A percentile compares a stretch with the other conserved stretches of the same genome.
phyloP scores from a whole-genome alignment of 495 filamentous ascomycete species.

The Neurospora tetrasperma region DNA sequence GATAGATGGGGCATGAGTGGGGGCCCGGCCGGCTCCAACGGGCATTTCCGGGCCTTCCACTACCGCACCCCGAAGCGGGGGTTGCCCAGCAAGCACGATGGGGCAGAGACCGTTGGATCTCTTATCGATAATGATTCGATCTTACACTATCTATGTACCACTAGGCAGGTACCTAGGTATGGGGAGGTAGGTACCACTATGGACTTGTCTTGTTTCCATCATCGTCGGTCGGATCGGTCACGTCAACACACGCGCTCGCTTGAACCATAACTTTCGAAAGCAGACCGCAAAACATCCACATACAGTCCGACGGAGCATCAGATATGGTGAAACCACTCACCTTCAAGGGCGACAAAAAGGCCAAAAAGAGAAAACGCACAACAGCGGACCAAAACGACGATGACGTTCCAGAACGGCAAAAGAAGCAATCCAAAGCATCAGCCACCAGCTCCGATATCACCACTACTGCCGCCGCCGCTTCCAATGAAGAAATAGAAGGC shows the following conservation, averaged over 20 bases:
- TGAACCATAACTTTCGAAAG: background rate
- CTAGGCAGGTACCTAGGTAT: no score
- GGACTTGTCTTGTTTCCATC: background rate
- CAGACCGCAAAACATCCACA: background rate
- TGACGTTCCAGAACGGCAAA: conserved; percentile 13
- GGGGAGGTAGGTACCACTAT: background rate
- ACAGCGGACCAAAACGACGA: conserved; percentile 32
- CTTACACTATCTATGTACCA: background rate
- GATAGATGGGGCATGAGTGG: background rate
- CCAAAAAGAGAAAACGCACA: conserved; percentile 76
- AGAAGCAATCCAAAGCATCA: conserved; percentile 3
- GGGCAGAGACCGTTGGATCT: background rate
- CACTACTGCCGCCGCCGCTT: conserved; percentile 33
- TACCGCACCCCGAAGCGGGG: background rate
- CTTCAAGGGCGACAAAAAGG: conserved; percentile 96
- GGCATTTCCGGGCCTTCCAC: background rate
- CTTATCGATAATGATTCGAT: background rate
- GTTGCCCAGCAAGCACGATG: background rate
- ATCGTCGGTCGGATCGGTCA: background rate
- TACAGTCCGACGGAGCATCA: background rate
- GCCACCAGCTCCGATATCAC: conserved; percentile 2
- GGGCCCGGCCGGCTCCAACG: background rate
- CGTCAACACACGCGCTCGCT: background rate
- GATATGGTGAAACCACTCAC: conserved; percentile 68
- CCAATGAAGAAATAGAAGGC: conserved; percentile 22